Evolutionary conservation across 257 asterid species (phyloP).

Genomic region (Echites panduratus): DNA sequence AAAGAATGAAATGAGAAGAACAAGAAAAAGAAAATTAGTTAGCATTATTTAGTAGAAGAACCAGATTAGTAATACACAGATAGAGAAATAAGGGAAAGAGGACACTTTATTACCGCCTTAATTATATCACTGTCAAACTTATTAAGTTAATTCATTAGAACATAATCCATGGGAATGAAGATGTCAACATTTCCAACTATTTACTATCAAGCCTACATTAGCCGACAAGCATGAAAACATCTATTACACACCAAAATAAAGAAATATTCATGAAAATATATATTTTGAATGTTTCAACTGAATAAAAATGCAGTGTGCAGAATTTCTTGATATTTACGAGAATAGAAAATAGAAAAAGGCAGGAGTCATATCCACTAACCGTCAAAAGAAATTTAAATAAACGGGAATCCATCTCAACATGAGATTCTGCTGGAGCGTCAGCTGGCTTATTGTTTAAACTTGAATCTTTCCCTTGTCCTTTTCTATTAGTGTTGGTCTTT

Average conservation of each 20-base stretch:
- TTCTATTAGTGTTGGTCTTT: slow-evolving; percentile 23
- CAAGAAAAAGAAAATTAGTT: neutral
- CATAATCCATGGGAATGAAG: neutral
- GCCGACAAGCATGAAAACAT: neutral
- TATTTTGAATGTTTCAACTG: neutral
- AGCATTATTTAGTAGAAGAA: neutral
- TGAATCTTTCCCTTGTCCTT: slow-evolving; percentile 30
- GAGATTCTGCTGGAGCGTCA: slow-evolving; percentile 44
- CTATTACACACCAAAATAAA: neutral
- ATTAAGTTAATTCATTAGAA: neutral
- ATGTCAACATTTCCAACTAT: neutral
- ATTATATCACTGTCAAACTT: neutral
- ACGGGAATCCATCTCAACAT: slow-evolving; percentile 93
- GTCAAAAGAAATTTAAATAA: slow-evolving; percentile 76
- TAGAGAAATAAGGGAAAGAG: neutral
- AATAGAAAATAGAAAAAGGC: slow-evolving; percentile 6
- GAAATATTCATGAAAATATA: neutral
- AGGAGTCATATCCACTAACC: slow-evolving; percentile 37
- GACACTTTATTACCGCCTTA: neutral
- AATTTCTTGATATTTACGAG: neutral
- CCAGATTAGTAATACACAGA: neutral
- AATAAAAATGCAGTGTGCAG: too few relatives aligned
- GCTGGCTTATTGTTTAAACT: slow-evolving; percentile 38
- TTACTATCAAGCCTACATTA: neutral
- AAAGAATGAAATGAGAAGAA: slow-evolving; percentile 21